phyloP scores from a whole-genome alignment of 1,284 basidiomycete genomes.

The Lentinula novae-zelandiae region DNA sequence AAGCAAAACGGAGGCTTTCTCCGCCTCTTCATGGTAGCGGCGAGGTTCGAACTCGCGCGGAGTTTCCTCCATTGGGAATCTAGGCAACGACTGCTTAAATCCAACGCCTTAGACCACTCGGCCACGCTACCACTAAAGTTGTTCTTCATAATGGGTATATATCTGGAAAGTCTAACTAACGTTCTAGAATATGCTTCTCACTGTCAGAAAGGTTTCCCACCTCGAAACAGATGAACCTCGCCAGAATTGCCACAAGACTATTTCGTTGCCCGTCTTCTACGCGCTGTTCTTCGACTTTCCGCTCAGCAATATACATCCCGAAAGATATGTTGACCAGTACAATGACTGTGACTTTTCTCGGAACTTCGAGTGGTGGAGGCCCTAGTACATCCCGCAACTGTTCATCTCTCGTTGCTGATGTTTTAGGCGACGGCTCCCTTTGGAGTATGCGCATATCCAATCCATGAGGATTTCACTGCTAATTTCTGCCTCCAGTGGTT shows the following conservation, averaged over 20 bases:
- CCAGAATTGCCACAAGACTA: background rate
- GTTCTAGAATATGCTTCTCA: too few relatives aligned
- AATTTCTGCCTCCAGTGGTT: slow-evolving; percentile 52
- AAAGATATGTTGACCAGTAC: slow-evolving; percentile 17
- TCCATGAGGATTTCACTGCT: slow-evolving; percentile 10
- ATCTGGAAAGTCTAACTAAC: too few relatives aligned
- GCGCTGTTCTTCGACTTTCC: background rate
- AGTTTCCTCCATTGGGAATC: slow-evolving; percentile 70
- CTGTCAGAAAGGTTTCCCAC: too few relatives aligned
- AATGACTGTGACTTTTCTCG: slow-evolving; percentile 60
- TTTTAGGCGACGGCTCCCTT: slow-evolving; percentile 48
- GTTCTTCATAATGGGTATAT: too few relatives aligned
- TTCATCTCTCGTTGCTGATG: slow-evolving; percentile 61
- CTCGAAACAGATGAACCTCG: background rate
- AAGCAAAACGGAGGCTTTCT: too few relatives aligned
- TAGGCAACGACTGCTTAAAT: slow-evolving; percentile 57
- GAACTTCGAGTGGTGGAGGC: slow-evolving; percentile 72
- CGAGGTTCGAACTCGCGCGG: slow-evolving; percentile 84
- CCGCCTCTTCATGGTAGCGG: slow-evolving; percentile 50
- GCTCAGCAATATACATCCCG: background rate
- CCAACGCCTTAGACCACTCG: slow-evolving; percentile 84
- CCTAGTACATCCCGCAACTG: slow-evolving; percentile 67
- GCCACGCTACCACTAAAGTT: slow-evolving; percentile 56
- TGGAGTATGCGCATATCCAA: slow-evolving; percentile 52
- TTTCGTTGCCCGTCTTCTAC: background rate